Conservation (phyloP, 169 alveolate genomes). For the Plasmodium knowlesi region DNA sequence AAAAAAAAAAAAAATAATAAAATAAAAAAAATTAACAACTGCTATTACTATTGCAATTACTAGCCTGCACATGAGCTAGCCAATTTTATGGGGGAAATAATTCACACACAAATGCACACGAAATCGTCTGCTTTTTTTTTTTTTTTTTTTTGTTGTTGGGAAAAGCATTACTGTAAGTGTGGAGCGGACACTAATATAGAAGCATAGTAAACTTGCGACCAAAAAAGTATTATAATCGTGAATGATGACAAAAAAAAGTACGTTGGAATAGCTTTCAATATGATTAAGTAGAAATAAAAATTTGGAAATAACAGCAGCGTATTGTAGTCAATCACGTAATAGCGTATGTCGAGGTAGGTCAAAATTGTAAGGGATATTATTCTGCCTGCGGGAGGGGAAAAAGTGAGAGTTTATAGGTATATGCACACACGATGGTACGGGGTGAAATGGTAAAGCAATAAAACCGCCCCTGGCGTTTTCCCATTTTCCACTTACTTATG, state of each 20-base stretch:
- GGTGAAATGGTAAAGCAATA: not conserved
- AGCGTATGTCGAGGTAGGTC: constrained; percentile 31
- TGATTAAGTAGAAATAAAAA: constrained; percentile 18
- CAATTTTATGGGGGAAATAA: not conserved
- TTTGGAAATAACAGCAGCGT: constrained; percentile 38
- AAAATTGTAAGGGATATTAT: constrained; percentile 19
- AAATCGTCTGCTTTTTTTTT: not conserved
- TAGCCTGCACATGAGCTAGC: not conserved
- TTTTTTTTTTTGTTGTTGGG: not conserved
- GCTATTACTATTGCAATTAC: not conserved
- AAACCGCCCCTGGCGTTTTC: not conserved
- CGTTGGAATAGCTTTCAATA: constrained; percentile 42
- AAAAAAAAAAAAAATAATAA: not conserved
- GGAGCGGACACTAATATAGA: constrained; percentile 52
- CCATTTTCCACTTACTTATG: constrained; percentile 28
- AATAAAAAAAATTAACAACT: not conserved
- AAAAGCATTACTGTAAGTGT: constrained; percentile 19
- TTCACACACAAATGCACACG: constrained; percentile 10
- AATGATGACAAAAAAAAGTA: constrained; percentile 54
- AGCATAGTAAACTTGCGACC: constrained; percentile 73
- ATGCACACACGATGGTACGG: not conserved
- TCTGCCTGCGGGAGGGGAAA: constrained; percentile 17
- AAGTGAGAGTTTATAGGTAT: not conserved
- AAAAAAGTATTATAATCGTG: constrained; percentile 53
- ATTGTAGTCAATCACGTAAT: constrained; percentile 37